Conservation (phyloP, 352 stramenopile genomes). For the Globisporangium mamillatum region DNA sequence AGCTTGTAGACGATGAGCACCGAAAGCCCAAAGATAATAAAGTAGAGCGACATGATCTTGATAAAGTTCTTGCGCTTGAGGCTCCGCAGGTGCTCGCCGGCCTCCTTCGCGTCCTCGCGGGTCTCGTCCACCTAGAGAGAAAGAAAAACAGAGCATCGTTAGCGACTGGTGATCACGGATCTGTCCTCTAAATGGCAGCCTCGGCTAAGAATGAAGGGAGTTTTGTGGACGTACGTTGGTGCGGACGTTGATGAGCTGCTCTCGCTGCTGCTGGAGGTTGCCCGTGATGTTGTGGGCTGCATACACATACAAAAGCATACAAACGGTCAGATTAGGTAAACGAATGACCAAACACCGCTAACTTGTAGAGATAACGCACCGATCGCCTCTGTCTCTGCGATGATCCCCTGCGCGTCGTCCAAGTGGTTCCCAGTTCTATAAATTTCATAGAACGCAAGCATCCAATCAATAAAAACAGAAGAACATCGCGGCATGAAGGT, state of each 20-base stretch:
- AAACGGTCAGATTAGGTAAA: neutral
- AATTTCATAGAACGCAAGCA: neutral
- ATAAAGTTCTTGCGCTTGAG: constrained; percentile 79
- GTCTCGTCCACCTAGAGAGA: constrained; percentile 50
- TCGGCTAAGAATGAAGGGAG: neutral
- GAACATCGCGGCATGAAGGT: too few relatives aligned
- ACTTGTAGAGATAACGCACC: constrained; percentile 21
- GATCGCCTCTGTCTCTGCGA: constrained; percentile 65
- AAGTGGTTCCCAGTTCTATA: constrained; percentile 68
- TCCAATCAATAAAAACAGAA: neutral
- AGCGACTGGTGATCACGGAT: neutral
- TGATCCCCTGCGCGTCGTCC: constrained; percentile 61
- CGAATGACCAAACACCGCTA: neutral
- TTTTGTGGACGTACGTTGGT: constrained; percentile 52
- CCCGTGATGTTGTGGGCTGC: constrained; percentile 64
- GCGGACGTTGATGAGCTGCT: constrained; percentile 74
- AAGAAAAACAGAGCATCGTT: neutral
- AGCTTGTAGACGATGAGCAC: constrained; percentile 71
- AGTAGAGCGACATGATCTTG: constrained; percentile 75
- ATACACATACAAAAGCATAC: neutral
- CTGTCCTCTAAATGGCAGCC: neutral
- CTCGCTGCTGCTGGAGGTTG: constrained; percentile 63
- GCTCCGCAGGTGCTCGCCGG: constrained; percentile 62
- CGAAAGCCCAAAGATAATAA: constrained; percentile 71
- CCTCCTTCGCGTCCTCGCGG: constrained; percentile 70